phyloP scores from a whole-genome alignment of 192 early-diverging fungal genomes.

The Podila verticillata region DNA sequence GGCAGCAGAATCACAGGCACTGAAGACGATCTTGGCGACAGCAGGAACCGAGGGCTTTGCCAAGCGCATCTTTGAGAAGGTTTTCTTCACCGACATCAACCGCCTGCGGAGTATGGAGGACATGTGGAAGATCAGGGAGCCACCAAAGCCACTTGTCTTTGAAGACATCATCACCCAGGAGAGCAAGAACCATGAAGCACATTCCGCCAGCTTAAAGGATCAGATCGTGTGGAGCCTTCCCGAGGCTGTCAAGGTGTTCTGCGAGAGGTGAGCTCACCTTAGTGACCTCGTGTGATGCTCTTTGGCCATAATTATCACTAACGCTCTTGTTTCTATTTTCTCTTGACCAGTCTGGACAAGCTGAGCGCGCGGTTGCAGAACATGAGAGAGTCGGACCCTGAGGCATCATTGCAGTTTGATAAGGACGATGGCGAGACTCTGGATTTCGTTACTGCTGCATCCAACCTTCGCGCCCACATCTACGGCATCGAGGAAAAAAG shows the following conservation, averaged over 20 bases:
- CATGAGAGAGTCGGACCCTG: slow-evolving; percentile 56
- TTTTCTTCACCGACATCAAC: slow-evolving; percentile 84
- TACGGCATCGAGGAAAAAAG: slow-evolving; percentile 86
- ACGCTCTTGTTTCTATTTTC: not conserved
- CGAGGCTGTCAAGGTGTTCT: slow-evolving; percentile 79
- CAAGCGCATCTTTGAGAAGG: slow-evolving; percentile 75
- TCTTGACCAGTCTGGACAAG: slow-evolving; percentile 54
- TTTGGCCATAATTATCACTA: not conserved
- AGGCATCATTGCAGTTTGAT: slow-evolving; percentile 80
- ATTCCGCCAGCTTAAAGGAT: slow-evolving; percentile 60
- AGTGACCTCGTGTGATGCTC: not conserved
- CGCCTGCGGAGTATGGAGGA: slow-evolving; percentile 86
- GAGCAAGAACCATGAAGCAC: not conserved
- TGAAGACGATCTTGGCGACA: slow-evolving; percentile 73
- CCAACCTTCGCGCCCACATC: slow-evolving; percentile 85
- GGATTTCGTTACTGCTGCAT: slow-evolving; percentile 93
- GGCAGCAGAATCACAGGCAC: slow-evolving; percentile 74
- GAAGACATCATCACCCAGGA: slow-evolving; percentile 39
- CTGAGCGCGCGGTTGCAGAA: slow-evolving; percentile 62
- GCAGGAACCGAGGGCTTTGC: slow-evolving; percentile 70
- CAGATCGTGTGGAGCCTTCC: slow-evolving; percentile 76
- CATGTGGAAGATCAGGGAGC: slow-evolving; percentile 83
- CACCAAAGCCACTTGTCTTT: slow-evolving; percentile 77
- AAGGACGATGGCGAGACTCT: slow-evolving; percentile 95
- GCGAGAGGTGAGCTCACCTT: slow-evolving; percentile 62